Base-by-base conservation (phyloP, 306 rosid species). In the Citrullus amarus region DNA sequence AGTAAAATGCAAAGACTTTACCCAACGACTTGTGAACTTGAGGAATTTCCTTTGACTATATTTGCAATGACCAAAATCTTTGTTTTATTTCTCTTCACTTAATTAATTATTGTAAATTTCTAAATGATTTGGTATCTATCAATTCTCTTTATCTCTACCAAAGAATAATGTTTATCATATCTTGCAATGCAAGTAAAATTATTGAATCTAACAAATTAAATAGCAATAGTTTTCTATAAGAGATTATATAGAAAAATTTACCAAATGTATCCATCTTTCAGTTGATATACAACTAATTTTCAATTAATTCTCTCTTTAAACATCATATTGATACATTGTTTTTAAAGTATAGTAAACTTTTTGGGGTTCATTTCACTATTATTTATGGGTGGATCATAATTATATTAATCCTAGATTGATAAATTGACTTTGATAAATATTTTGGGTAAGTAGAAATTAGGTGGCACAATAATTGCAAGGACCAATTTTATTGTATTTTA, bases 111-210 rank as follows among this genome's bases (percentile, higher is more conserved):
- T 70, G 13, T 6, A 71, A 72, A 48, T 13, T 72, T 72, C 56
- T 28, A 2, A 50, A 14, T 6, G 5, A 72, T 72, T 72, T 72
- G 77, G 77, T 72, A 72, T 43, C 77, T 48, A 72, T 72, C 77
- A 72, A 50, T 46, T 72, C 22, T 25, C 22, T 48, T 6, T 3
- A 32, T 63, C 22, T 41, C 53, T 18, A 18, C 54, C 75, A n/a
- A 70, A 28, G 12, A 43, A 70, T 68, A 41, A 4, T 18, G 30
- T 68, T 3, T 7, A 20, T 22, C 38, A 22, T 70, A 38, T 22
- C 76, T 67, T 38, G 53, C 17, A 41, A 67, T 67, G 17, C 74
- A 67, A 67, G 74, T 67, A 67, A 67, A 39, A 67, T 6, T 39
- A 67, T 10, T 67, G 39, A 36, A 36, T 9, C 46, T 34, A 15